phyloP scores from a whole-genome alignment of 768 basidiomycete species.

The Lentinula aciculospora region DNA sequence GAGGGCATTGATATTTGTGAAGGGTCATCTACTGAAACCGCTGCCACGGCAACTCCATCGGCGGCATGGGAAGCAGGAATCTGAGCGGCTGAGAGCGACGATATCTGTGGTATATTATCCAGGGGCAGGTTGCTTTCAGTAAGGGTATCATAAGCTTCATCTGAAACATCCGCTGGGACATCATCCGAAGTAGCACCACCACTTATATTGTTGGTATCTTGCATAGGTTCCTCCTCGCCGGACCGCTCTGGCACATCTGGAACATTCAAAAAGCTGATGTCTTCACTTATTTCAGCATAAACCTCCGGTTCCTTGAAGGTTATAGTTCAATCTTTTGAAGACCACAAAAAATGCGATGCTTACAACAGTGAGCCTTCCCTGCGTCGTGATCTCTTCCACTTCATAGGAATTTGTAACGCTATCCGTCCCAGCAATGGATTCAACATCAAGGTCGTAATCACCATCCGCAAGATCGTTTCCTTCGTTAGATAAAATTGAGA shows the following conservation, averaged over 20 bases:
- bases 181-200: not conserved
- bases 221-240: not conserved
- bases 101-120: not conserved
- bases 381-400: slow-evolving; percentile 15
- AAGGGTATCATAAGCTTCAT: not conserved
- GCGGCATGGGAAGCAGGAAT: not conserved
- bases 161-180: not conserved
- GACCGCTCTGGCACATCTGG: not conserved
- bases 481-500: slow-evolving; percentile 9
- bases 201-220: not conserved
- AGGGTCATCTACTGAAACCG: not conserved
- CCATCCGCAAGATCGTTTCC: slow-evolving; percentile 9
- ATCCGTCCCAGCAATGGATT: slow-evolving; percentile 7
- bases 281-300: not conserved
- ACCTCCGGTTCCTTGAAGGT: slow-evolving; percentile 13
- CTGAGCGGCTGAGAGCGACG: too few species aligned
- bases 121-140: not conserved
- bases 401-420: slow-evolving; percentile 11
- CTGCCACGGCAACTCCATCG: not conserved
- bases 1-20: not conserved
- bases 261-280: not conserved
- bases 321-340: not conserved
- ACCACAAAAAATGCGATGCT: not conserved
- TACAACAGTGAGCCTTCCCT: slow-evolving; percentile 26
- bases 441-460: slow-evolving; percentile 13